Conservation (phyloP, 768 basidiomycete genomes). For the Naematelia encephala region DNA sequence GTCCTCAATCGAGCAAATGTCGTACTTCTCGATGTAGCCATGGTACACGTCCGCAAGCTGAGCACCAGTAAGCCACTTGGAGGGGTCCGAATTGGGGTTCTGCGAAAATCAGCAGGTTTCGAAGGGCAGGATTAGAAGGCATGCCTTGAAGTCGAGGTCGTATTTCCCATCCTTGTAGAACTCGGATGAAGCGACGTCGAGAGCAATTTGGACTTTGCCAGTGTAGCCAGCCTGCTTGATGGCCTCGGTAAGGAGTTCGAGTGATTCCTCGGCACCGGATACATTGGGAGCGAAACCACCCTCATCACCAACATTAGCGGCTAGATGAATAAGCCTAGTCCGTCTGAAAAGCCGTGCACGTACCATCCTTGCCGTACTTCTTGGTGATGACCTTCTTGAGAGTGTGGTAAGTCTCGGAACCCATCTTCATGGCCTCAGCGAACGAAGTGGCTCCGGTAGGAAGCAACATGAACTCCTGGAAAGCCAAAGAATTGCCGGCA, state of each 20-base stretch:
- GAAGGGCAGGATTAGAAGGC: slow-evolving; percentile 6
- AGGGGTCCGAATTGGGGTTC: slow-evolving; percentile 97
- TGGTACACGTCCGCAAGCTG: slow-evolving; percentile 93
- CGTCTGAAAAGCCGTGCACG: slow-evolving; percentile 34
- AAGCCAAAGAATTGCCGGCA: slow-evolving; percentile 98
- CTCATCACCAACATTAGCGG: slow-evolving; percentile 99
- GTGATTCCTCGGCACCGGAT: slow-evolving; percentile 91
- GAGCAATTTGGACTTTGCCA: slow-evolving; percentile 97
- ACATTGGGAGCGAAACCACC: slow-evolving; percentile 99
- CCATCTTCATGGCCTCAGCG: slow-evolving; percentile 95
- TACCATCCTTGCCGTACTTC: slow-evolving; percentile 98
- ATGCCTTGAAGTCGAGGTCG: slow-evolving; percentile 67
- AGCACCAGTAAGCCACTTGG: slow-evolving; percentile 89
- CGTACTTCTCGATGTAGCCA: slow-evolving; percentile 82
- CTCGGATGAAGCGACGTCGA: slow-evolving; percentile 97
- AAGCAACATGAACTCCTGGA: slow-evolving; percentile 99
- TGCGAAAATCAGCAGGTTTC: slow-evolving; percentile 59
- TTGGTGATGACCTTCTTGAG: slow-evolving; percentile 98
- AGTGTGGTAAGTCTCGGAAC: slow-evolving; percentile 95
- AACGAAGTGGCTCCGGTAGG: slow-evolving; percentile 88
- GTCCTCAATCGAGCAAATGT: slow-evolving; percentile 67
- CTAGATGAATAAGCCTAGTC: slow-evolving; percentile 52
- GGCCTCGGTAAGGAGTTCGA: slow-evolving; percentile 90
- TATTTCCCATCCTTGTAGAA: slow-evolving; percentile 99
- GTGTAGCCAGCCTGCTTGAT: slow-evolving; percentile 98